Conservation (phyloP, 371 early-diverging fungal genomes). For the Syncephalastrum monosporum region DNA sequence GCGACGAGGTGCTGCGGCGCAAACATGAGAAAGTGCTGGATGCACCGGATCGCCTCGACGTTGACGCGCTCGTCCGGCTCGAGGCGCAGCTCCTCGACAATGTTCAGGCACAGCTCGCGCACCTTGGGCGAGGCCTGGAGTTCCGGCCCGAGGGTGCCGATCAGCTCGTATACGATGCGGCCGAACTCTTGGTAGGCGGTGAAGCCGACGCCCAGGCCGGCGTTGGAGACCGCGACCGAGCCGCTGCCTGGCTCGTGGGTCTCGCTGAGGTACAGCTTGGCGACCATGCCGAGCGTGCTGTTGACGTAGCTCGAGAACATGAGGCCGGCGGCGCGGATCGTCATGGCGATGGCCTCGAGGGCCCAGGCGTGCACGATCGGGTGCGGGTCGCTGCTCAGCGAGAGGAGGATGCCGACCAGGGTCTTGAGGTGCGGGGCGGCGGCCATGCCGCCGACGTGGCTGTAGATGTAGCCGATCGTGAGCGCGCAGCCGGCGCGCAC, state of each 20-base stretch:
- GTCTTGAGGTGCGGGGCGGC: constrained; percentile 83
- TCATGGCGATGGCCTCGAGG: constrained; percentile 80
- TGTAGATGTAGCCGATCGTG: constrained; percentile 88
- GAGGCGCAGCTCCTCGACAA: constrained; percentile 77
- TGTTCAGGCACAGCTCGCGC: constrained; percentile 73
- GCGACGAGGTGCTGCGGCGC: constrained; percentile 76
- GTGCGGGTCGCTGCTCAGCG: constrained; percentile 88
- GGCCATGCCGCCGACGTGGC: constrained; percentile 89
- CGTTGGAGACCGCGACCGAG: constrained; percentile 59
- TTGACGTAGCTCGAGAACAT: constrained; percentile 90
- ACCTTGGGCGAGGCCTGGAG: constrained; percentile 70
- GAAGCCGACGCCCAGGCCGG: constrained; percentile 59
- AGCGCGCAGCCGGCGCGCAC: constrained; percentile 89
- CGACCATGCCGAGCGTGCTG: constrained; percentile 80
- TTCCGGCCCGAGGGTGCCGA: constrained; percentile 93
- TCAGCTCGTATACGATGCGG: constrained; percentile 81
- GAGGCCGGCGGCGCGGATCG: constrained; percentile 84
- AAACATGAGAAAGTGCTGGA: constrained; percentile 89
- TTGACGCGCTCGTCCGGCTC: constrained; percentile 80
- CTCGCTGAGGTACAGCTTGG: constrained; percentile 85
- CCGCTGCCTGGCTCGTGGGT: constrained; percentile 79
- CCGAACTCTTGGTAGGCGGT: constrained; percentile 80
- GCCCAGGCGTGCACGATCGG: constrained; percentile 96
- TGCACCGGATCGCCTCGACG: constrained; percentile 85
- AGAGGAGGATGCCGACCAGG: constrained; percentile 86